phyloP scores from a whole-genome alignment of 208 protist genomes.

The Wallacemonas collosoma region DNA sequence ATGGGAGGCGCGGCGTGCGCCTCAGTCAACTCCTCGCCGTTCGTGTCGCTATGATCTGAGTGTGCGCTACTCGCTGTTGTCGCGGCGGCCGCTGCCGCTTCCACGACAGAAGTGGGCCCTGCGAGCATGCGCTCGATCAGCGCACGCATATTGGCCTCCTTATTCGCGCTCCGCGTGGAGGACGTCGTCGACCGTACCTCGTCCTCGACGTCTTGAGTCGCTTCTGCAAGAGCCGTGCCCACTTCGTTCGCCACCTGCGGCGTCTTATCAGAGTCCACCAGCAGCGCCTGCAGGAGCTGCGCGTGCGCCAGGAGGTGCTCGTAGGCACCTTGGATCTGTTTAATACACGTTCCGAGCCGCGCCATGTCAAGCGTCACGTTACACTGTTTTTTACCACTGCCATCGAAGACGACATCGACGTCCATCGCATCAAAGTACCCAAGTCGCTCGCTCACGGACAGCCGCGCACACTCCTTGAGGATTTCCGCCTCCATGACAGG shows the following conservation, averaged over 20 bases:
- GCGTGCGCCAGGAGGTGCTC: slow-evolving; percentile 43
- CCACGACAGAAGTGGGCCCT: slow-evolving; percentile 27
- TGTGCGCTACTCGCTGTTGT: no score
- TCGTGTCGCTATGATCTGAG: neutral
- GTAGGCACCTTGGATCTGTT: slow-evolving; percentile 64
- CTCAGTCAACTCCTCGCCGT: neutral
- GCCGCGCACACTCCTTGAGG: slow-evolving; percentile 56
- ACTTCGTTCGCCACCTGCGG: neutral
- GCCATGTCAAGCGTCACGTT: slow-evolving; percentile 36
- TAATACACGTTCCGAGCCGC: slow-evolving; percentile 49
- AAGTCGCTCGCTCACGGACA: slow-evolving; percentile 69
- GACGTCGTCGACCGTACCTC: neutral
- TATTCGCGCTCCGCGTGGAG: neutral
- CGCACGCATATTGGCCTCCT: slow-evolving; percentile 14
- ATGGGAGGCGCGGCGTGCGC: neutral
- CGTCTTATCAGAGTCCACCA: slow-evolving; percentile 7
- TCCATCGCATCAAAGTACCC: slow-evolving; percentile 67
- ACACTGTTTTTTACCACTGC: slow-evolving; percentile 21
- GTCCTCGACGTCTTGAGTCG: neutral
- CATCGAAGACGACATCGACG: slow-evolving; percentile 25
- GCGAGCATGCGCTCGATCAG: slow-evolving; percentile 34
- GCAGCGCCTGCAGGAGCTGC: slow-evolving; percentile 41
- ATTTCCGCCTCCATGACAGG: slow-evolving; percentile 63
- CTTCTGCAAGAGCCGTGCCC: slow-evolving; percentile 7
- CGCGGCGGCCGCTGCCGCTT: slow-evolving; percentile 21